Evolutionary conservation across 2,329 filamentous ascomycete genomes (phyloP).

Genomic region (Zasmidium angulare): DNA sequence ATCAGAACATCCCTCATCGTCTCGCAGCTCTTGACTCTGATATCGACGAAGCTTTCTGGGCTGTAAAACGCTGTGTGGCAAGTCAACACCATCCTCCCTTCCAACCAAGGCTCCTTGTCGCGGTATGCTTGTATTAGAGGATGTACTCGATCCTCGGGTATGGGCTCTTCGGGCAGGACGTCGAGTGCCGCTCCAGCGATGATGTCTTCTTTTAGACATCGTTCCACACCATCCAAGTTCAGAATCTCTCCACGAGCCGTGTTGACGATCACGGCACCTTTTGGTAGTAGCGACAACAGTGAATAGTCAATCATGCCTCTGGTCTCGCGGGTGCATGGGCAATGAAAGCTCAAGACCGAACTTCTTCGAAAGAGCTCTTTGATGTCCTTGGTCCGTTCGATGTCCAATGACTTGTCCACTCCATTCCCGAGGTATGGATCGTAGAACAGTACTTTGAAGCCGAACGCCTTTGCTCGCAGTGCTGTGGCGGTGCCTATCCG

Average conservation of each 20-base stretch:
- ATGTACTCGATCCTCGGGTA: constrained; percentile 31
- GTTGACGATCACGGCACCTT: constrained; percentile 32
- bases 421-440: constrained; percentile 35
- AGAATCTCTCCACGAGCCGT: constrained; percentile 35
- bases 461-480: constrained; percentile 33
- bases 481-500: constrained; percentile 34
- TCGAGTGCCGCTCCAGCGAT: constrained; percentile 34
- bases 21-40: constrained; percentile 29
- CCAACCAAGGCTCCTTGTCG: constrained; percentile 43
- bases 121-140: constrained; percentile 32
- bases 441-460: constrained; percentile 34
- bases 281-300: constrained; percentile 30
- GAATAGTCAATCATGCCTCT: constrained; percentile 29
- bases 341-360: constrained; percentile 67
- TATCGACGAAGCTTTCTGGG: constrained; percentile 30
- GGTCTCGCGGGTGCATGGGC: constrained; percentile 71
- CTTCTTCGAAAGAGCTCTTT: constrained; percentile 40
- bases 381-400: constrained; percentile 32
- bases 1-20: constrained; percentile 30
- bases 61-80: constrained; percentile 32
- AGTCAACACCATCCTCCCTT: constrained; percentile 40
- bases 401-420: constrained; percentile 32
- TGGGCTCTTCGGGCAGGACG: constrained; percentile 36
- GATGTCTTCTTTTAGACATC: constrained; percentile 28
- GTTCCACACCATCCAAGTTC: constrained; percentile 32